These are phyloP conservation scores for Pilatotrama ljubarskyi DNA, from an alignment of 768 basidiomycete genomes.

Conservation along the genomic window DNA sequence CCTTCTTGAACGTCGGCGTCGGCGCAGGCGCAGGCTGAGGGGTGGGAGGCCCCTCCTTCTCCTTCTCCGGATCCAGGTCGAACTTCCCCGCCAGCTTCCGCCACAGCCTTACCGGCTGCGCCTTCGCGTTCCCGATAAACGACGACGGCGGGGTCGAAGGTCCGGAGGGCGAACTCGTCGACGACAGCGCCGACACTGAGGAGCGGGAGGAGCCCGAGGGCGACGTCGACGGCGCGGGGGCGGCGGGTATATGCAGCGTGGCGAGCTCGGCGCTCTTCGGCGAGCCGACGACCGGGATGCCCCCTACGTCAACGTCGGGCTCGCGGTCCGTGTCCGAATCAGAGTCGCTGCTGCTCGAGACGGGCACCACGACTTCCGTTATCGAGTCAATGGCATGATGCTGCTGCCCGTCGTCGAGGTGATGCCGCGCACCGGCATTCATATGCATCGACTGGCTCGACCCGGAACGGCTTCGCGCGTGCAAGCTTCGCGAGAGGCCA, in stretches of 20 bases:
- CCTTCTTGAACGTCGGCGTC: slow-evolving; percentile 10
- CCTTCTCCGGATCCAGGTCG: slow-evolving; percentile 14
- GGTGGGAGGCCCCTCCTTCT: neutral
- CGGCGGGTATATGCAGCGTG: slow-evolving; percentile 4
- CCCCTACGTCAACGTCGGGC: neutral
- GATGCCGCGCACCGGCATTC: slow-evolving; percentile 12
- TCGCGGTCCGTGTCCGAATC: neutral
- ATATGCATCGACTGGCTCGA: slow-evolving; percentile 9
- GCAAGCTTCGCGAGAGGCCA: neutral
- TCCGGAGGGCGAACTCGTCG: slow-evolving; percentile 14
- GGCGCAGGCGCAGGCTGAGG: neutral
- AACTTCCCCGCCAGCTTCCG: slow-evolving; percentile 23
- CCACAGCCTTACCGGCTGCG: slow-evolving; percentile 21
- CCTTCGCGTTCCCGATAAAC: slow-evolving; percentile 5
- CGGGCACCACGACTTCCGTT: slow-evolving; percentile 21
- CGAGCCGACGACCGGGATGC: slow-evolving; percentile 6
- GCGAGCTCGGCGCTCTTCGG: neutral
- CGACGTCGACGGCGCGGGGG: slow-evolving; percentile 15
- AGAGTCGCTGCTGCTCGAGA: neutral
- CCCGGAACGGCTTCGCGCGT: slow-evolving; percentile 12
- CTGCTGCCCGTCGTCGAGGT: slow-evolving; percentile 18
- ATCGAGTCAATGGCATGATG: slow-evolving; percentile 17
- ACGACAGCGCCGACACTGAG: slow-evolving; percentile 10
- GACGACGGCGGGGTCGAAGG: slow-evolving; percentile 14
- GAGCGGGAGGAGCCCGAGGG: slow-evolving; percentile 20